Evolutionary conservation across 106 monocot genomes (phyloP).

Genomic region (Xerophyta viscosa): DNA sequence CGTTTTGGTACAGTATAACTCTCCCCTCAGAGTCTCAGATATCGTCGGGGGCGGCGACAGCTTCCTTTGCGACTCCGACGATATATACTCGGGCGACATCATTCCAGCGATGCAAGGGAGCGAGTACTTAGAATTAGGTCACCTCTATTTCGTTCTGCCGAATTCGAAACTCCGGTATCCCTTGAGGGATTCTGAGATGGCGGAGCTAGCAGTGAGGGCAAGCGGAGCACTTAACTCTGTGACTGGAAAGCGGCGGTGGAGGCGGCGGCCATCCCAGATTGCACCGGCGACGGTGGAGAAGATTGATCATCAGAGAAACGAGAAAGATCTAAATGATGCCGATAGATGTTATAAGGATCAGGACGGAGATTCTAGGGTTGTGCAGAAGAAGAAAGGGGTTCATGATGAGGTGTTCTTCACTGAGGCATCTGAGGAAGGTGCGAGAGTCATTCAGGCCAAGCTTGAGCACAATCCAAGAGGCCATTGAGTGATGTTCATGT

Average conservation of each 20-base stretch:
- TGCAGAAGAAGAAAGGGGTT: too few relatives aligned
- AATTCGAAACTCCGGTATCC: neutral
- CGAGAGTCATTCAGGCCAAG: too few relatives aligned
- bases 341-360: too few relatives aligned
- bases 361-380: too few relatives aligned
- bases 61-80: conserved; percentile 21
- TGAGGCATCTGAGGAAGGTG: too few relatives aligned
- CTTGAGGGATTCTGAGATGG: conserved; percentile 18
- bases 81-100: conserved; percentile 1
- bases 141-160: conserved; percentile 22
- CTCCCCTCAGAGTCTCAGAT: neutral
- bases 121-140: neutral
- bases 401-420: too few relatives aligned
- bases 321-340: too few relatives aligned
- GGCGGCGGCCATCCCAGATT: neutral
- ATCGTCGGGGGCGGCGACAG: neutral
- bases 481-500: too few relatives aligned
- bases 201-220: conserved; percentile 11
- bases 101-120: neutral
- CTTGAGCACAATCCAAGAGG: too few relatives aligned
- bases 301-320: too few relatives aligned
- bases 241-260: neutral
- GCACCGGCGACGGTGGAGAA: too few relatives aligned
- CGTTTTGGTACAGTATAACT: conserved; percentile 1
- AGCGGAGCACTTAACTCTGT: conserved; percentile 8